These are phyloP conservation scores for Coprinopsis sp. DNA, from an alignment of 768 basidiomycete genomes.

Conservation along the genomic window DNA sequence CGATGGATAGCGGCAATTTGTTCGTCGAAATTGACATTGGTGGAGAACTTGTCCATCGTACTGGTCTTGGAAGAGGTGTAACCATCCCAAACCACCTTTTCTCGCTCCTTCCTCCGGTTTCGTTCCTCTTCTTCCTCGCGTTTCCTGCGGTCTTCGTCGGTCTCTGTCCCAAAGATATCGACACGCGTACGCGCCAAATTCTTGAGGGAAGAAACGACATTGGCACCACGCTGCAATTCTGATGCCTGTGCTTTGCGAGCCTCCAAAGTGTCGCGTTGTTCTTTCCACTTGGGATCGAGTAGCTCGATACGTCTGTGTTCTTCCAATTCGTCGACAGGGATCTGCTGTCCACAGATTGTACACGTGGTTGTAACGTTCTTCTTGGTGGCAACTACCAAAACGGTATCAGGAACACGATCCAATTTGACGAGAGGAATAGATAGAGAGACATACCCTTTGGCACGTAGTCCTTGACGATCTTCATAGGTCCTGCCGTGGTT, in stretches of 20 bases:
- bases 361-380: slow-evolving; percentile 79
- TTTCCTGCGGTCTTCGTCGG: slow-evolving; percentile 86
- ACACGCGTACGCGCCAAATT: slow-evolving; percentile 93
- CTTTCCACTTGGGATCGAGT: slow-evolving; percentile 97
- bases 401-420: slow-evolving; percentile 8
- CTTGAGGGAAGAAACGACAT: slow-evolving; percentile 89
- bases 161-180: slow-evolving; percentile 94
- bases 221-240: slow-evolving; percentile 84
- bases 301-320: slow-evolving; percentile 99
- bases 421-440: slow-evolving; percentile 6
- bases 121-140: slow-evolving; percentile 84
- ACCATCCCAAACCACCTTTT: slow-evolving; percentile 98
- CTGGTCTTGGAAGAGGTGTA: slow-evolving; percentile 92
- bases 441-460: slow-evolving; percentile 67
- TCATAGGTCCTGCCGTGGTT: slow-evolving; percentile 70
- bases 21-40: slow-evolving; percentile 92
- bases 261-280: slow-evolving; percentile 86
- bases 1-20: slow-evolving; percentile 97
- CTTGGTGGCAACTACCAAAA: slow-evolving; percentile 69
- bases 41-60: slow-evolving; percentile 90
- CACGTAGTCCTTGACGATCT: slow-evolving; percentile 94
- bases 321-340: slow-evolving; percentile 91
- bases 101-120: slow-evolving; percentile 78
- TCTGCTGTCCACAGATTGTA: slow-evolving; percentile 92
- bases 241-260: slow-evolving; percentile 86